Evolutionary conservation across 257 asterid genomes (phyloP).

Genomic region (Solanum sejunctum): DNA sequence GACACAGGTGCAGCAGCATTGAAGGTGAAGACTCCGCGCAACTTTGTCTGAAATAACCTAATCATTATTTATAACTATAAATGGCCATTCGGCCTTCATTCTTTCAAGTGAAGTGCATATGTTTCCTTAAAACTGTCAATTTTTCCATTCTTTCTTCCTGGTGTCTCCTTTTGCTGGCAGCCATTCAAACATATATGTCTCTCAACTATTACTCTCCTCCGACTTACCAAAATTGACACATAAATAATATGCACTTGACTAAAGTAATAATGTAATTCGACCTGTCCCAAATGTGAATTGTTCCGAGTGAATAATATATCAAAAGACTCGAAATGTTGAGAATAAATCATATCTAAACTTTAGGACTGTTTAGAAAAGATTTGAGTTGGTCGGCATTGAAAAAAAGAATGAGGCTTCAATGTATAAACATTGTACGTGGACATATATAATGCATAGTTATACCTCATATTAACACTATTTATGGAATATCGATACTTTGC

Average conservation of each 20-base stretch:
- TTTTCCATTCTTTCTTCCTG: not conserved
- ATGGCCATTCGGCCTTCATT: not conserved
- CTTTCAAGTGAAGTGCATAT: not conserved
- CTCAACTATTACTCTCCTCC: not conserved
- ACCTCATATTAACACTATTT: no score
- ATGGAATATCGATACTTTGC: no score
- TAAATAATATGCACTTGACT: not conserved
- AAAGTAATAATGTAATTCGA: not conserved
- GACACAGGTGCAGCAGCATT: no score
- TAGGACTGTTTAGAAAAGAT: not conserved
- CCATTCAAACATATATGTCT: not conserved
- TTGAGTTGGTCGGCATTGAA: not conserved
- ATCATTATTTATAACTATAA: not conserved
- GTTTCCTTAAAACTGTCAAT: not conserved
- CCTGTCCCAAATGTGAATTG: not conserved
- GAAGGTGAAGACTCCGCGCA: no score
- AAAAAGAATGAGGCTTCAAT: not conserved
- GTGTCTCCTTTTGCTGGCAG: not conserved
- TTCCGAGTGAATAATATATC: not conserved
- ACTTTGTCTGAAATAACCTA: not conserved
- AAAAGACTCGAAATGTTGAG: not conserved
- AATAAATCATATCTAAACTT: not conserved
- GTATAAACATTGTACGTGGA: not conserved
- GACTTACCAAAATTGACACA: not conserved
- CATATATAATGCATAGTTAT: not conserved